phyloP scores from a whole-genome alignment of 2,329 filamentous ascomycete genomes.

The Plenodomus lindquistii region DNA sequence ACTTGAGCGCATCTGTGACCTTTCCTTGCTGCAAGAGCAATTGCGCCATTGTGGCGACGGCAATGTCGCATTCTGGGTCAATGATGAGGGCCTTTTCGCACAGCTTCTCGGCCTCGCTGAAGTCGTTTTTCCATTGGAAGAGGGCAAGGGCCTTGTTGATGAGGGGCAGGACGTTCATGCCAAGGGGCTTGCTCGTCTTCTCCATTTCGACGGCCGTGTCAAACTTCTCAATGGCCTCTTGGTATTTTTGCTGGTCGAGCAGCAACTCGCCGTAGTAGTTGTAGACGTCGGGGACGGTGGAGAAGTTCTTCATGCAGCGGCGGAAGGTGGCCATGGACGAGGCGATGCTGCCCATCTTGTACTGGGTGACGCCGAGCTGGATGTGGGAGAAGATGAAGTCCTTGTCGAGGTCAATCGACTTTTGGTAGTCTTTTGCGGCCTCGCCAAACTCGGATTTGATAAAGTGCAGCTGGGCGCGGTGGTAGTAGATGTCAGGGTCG shows the following conservation, averaged over 20 bases:
- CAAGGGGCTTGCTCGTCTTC: constrained; percentile 88
- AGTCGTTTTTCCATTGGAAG: constrained; percentile 99
- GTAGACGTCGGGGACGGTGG: constrained; percentile 94
- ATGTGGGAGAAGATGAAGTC: constrained; percentile 99
- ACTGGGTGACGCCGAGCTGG: constrained; percentile 97
- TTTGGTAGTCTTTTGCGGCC: constrained; percentile 98
- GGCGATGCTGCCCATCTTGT: constrained; percentile 98
- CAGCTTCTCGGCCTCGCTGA: constrained; percentile 88
- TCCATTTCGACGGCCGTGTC: constrained; percentile 99
- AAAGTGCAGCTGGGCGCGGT: constrained; percentile 97
- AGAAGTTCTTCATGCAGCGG: constrained; percentile 97
- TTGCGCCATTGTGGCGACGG: constrained; percentile 97
- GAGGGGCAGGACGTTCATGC: constrained; percentile 95
- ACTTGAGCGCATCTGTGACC: constrained; percentile 90
- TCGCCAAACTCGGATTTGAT: constrained; percentile 93
- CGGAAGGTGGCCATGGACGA: constrained; percentile 99
- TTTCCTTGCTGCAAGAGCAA: constrained; percentile 97
- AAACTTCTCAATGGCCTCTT: constrained; percentile 96
- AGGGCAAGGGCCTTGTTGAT: constrained; percentile 98
- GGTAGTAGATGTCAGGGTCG: constrained; percentile 98
- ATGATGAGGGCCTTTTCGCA: constrained; percentile 98
- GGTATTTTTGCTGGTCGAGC: constrained; percentile 93
- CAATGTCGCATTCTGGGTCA: constrained; percentile 97
- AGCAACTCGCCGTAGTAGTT: constrained; percentile 99
- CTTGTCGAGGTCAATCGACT: constrained; percentile 94